Evolutionary conservation across 1,284 basidiomycete species (phyloP).

Genomic region (Tylopilus orsonianus): DNA sequence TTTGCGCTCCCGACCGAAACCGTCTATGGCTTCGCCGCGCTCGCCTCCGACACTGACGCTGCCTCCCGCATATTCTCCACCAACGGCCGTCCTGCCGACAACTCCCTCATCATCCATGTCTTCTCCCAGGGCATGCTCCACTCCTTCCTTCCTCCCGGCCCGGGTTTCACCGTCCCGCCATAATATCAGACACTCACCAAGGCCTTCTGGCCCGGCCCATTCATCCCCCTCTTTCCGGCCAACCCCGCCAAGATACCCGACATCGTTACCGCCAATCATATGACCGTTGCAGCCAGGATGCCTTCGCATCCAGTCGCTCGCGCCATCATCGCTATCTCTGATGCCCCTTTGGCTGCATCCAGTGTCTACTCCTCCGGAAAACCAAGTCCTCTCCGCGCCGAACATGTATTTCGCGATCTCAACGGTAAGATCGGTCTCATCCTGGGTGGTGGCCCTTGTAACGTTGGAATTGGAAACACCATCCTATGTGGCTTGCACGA

Average conservation of each 20-base stretch:
- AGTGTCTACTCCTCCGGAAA: constrained; percentile 95
- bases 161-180: constrained; percentile 57
- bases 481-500: constrained; percentile 83
- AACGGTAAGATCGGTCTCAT: constrained; percentile 75
- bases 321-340: constrained; percentile 78
- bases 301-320: constrained; percentile 92
- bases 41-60: constrained; percentile 71
- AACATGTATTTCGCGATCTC: constrained; percentile 84
- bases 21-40: constrained; percentile 94
- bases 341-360: constrained; percentile 88
- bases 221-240: constrained; percentile 90
- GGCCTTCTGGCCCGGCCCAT: constrained; percentile 92
- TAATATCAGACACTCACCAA: constrained; percentile 75
- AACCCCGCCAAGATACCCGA: constrained; percentile 55
- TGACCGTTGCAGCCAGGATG: constrained; percentile 91
- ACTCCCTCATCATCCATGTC: constrained; percentile 97
- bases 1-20: constrained; percentile 98
- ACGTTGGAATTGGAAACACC: constrained; percentile 93
- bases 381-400: constrained; percentile 91
- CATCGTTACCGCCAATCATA: constrained; percentile 75
- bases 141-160: constrained; percentile 64
- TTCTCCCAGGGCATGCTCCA: constrained; percentile 83
- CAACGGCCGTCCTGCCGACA: constrained; percentile 93
- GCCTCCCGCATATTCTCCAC: constrained; percentile 80
- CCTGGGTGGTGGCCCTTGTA: constrained; percentile 88